phyloP scores from a whole-genome alignment of 2,329 filamentous ascomycete species.

The Talaromyces pinophilus region DNA sequence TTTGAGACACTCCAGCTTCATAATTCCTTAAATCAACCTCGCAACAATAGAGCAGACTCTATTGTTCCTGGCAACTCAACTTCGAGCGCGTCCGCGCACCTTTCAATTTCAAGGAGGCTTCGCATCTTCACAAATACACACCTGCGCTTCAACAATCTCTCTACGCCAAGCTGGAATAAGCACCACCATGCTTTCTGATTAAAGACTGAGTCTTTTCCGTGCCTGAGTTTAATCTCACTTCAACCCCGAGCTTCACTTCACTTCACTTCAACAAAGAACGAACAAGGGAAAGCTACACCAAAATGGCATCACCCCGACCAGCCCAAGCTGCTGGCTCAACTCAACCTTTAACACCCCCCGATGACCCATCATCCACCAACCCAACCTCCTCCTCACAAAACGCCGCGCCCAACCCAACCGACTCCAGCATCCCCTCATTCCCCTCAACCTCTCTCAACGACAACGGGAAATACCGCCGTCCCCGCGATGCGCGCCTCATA shows the following conservation, averaged over 20 bases:
- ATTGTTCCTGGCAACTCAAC: neutral
- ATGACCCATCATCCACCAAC: slow-evolving; percentile 38
- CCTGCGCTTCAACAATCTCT: neutral
- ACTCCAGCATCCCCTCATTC: slow-evolving; percentile 37
- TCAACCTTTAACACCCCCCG: slow-evolving; percentile 48
- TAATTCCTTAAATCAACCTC: neutral
- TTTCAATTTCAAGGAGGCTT: neutral
- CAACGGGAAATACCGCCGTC: slow-evolving; percentile 49
- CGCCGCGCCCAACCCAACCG: slow-evolving; percentile 27
- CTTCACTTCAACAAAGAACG: neutral
- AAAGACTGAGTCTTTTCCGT: neutral
- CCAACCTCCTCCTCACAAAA: slow-evolving; percentile 31
- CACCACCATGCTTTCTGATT: slow-evolving; percentile 7
- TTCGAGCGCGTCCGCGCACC: no score
- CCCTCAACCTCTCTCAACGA: slow-evolving; percentile 50
- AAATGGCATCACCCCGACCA: slow-evolving; percentile 41
- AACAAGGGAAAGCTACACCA: neutral
- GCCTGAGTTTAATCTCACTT: neutral
- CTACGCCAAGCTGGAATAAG: neutral
- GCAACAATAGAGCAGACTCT: neutral
- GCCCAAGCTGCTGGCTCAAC: slow-evolving; percentile 35
- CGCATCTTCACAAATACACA: neutral
- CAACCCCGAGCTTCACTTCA: neutral
- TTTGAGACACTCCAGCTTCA: neutral
- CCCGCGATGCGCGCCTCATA: slow-evolving; percentile 53